Percentiles rank a stretch among this genome's conserved stretches.
Conservation (phyloP, 495 filamentous ascomycete genomes). For the Penicillium herquei region DNA sequence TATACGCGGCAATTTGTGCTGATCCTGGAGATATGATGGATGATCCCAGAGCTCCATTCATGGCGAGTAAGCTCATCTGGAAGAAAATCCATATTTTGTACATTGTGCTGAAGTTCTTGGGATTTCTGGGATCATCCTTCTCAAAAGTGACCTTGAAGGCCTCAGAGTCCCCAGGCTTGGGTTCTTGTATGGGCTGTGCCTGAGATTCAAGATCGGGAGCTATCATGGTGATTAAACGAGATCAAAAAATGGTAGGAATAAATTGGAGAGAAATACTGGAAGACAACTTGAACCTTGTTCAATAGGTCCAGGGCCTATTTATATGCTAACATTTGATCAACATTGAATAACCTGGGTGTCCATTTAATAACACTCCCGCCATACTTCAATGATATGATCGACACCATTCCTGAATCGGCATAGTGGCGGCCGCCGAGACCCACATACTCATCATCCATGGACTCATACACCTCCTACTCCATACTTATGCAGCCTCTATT, state of each 20-base stretch:
- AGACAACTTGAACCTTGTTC: too few species aligned
- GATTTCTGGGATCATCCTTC: conserved; percentile 29
- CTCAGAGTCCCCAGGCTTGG: neutral
- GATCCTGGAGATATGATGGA: conserved; percentile 51
- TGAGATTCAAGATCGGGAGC: neutral
- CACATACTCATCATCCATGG: neutral
- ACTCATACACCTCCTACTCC: neutral
- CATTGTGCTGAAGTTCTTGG: conserved; percentile 40
- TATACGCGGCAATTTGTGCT: conserved; percentile 33
- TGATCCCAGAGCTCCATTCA: conserved; percentile 48
- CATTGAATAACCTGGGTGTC: too few species aligned
- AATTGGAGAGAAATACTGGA: neutral
- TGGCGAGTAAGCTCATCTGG: conserved; percentile 48
- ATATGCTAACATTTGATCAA: too few species aligned
- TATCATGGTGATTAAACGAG: neutral
- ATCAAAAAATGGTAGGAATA: neutral
- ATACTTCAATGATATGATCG: neutral
- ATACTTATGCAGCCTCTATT: neutral
- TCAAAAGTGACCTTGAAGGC: conserved; percentile 12
- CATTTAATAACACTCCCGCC: too few species aligned
- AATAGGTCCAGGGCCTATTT: too few species aligned
- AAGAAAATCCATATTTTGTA: conserved; percentile 52
- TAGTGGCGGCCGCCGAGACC: neutral
- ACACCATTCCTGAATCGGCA: neutral
- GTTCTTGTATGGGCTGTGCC: neutral